Conservation (phyloP, 176 grass and related monocot species). For the Lolium rigidum region DNA sequence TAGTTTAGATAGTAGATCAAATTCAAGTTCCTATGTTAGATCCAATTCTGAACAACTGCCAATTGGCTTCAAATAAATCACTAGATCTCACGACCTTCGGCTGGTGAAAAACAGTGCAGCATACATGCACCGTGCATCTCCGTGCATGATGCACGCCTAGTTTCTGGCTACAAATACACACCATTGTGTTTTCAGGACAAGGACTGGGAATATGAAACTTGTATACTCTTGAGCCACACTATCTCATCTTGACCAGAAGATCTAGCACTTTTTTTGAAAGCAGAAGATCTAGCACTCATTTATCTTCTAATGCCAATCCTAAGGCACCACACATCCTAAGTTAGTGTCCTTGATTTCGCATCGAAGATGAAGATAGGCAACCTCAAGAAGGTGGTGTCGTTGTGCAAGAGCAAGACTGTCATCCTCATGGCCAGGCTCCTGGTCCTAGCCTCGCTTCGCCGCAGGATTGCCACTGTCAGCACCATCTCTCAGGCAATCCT, state of each 20-base stretch:
- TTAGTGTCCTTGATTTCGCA: neutral
- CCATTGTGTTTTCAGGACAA: constrained; percentile 38
- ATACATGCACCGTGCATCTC: too few relatives aligned
- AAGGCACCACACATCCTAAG: neutral
- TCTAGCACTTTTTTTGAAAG: too few relatives aligned
- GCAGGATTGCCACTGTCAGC: neutral
- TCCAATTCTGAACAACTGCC: too few relatives aligned
- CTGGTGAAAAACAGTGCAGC: too few relatives aligned
- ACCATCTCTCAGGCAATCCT: neutral
- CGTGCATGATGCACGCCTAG: neutral
- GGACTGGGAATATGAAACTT: constrained; percentile 35
- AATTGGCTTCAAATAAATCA: too few relatives aligned
- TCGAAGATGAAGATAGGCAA: constrained; percentile 10
- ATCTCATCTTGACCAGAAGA: too few relatives aligned
- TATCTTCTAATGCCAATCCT: constrained; percentile 42
- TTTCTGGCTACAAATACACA: constrained; percentile 64
- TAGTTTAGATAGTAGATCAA: too few relatives aligned
- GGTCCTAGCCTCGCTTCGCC: neutral
- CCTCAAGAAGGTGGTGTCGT: neutral
- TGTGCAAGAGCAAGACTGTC: constrained; percentile 9
- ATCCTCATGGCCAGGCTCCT: neutral
- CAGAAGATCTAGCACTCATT: neutral
- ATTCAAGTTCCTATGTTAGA: too few relatives aligned
- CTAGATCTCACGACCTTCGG: too few relatives aligned
- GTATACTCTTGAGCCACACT: too few relatives aligned